phyloP scores from a whole-genome alignment of 1,284 basidiomycete genomes.

The Puccinia polysora region DNA sequence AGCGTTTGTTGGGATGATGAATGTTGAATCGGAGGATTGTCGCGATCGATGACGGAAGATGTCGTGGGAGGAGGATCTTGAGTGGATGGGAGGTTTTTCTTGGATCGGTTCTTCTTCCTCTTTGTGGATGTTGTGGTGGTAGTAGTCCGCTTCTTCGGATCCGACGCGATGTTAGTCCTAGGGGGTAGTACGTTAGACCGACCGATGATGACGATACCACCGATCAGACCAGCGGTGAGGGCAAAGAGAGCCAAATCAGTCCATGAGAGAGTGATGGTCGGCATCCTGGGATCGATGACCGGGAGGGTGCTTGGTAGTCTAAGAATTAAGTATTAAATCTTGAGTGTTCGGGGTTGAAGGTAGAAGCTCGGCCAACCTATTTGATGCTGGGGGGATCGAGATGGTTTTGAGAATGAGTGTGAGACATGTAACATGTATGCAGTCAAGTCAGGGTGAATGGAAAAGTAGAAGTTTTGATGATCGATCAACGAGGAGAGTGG shows the following conservation, averaged over 20 bases:
- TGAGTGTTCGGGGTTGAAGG: too few species aligned
- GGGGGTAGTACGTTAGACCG: slow-evolving; percentile 3
- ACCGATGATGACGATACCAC: slow-evolving; percentile 17
- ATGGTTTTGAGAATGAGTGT: too few species aligned
- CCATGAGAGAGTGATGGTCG: slow-evolving; percentile 42
- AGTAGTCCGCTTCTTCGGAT: slow-evolving; percentile 23
- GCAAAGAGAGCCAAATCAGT: slow-evolving; percentile 28
- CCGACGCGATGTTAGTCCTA: neutral
- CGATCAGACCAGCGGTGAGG: slow-evolving; percentile 32
- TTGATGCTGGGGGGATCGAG: too few species aligned
- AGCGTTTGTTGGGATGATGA: neutral
- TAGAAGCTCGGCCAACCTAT: too few species aligned
- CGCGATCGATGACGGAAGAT: neutral
- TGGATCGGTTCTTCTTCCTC: slow-evolving; percentile 28
- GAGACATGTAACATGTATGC: too few species aligned
- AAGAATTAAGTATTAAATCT: too few species aligned
- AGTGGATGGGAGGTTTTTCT: neutral
- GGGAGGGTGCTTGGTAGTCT: too few species aligned
- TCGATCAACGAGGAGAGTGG: too few species aligned
- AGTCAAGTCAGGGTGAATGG: too few species aligned
- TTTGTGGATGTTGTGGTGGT: slow-evolving; percentile 13
- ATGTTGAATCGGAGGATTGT: neutral
- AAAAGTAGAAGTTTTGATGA: too few species aligned
- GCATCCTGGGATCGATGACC: too few species aligned
- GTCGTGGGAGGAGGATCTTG: neutral